These are phyloP conservation scores for Apodospora peruviana DNA, from an alignment of 495 filamentous ascomycete genomes.

Conservation along the genomic window DNA sequence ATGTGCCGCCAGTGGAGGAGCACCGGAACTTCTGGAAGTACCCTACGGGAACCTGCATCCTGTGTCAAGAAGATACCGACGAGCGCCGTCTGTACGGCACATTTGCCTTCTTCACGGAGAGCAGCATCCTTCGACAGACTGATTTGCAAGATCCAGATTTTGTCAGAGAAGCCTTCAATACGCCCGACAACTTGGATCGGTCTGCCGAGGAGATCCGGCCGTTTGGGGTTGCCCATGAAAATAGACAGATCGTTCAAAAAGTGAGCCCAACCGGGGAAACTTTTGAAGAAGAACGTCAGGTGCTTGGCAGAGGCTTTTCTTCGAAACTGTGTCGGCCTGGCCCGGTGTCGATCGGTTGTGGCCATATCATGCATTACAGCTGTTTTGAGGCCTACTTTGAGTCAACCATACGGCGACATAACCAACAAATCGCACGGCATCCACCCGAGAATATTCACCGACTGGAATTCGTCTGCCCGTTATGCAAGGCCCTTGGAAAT, in stretches of 20 bases:
- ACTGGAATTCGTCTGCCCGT: slow-evolving; percentile 93
- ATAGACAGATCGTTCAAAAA: slow-evolving; percentile 69
- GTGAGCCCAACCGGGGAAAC: slow-evolving; percentile 64
- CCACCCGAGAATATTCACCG: slow-evolving; percentile 72
- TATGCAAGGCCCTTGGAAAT: slow-evolving; percentile 96
- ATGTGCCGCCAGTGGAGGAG: slow-evolving; percentile 57
- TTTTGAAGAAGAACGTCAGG: slow-evolving; percentile 69
- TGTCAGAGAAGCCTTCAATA: slow-evolving; percentile 73
- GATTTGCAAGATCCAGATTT: slow-evolving; percentile 75
- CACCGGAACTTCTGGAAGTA: slow-evolving; percentile 81
- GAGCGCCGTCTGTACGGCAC: slow-evolving; percentile 86
- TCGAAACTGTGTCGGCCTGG: slow-evolving; percentile 59
- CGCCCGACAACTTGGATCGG: slow-evolving; percentile 74
- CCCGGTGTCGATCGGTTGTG: slow-evolving; percentile 85
- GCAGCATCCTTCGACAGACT: slow-evolving; percentile 80
- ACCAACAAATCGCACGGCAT: slow-evolving; percentile 84
- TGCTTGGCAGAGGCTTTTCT: slow-evolving; percentile 84
- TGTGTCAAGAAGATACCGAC: slow-evolving; percentile 94
- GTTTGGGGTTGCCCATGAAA: slow-evolving; percentile 84
- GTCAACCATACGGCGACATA: slow-evolving; percentile 75
- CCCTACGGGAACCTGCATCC: slow-evolving; percentile 88
- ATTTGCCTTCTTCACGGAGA: slow-evolving; percentile 83
- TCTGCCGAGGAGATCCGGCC: slow-evolving; percentile 77
- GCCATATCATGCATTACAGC: slow-evolving; percentile 96
- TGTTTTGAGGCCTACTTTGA: slow-evolving; percentile 90